Conservation (phyloP, 768 basidiomycete genomes). For the Postia placenta region DNA sequence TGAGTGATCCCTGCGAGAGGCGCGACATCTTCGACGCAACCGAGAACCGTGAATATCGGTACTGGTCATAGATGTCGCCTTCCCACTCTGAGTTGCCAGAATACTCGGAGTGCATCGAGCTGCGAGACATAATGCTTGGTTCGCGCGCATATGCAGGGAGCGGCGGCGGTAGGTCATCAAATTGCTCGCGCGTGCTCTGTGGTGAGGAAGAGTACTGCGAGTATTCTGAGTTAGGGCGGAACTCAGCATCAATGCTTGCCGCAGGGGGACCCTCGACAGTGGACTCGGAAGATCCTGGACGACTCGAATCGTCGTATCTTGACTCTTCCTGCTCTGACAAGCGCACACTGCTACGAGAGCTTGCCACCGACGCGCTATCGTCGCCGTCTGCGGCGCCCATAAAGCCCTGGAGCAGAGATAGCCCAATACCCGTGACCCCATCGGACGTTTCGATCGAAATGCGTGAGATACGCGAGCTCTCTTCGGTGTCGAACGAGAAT, state of each 20-base stretch:
- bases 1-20: conserved; percentile 30
- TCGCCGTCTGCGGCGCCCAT: conserved; percentile 32
- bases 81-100: conserved; percentile 55
- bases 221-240: conserved; percentile 11
- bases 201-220: conserved; percentile 6
- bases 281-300: conserved; percentile 3
- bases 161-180: conserved; percentile 9
- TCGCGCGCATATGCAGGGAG: conserved; percentile 6
- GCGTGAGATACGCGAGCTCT: conserved; percentile 23
- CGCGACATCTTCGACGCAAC: conserved; percentile 36
- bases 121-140: background rate
- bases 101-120: conserved; percentile 15
- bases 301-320: background rate
- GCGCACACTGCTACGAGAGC: conserved; percentile 6
- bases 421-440: conserved; percentile 62
- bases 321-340: conserved; percentile 8
- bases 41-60: conserved; percentile 64
- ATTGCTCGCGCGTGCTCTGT: conserved; percentile 2
- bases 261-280: conserved; percentile 3
- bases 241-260: background rate
- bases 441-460: conserved; percentile 41
- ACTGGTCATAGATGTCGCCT: conserved; percentile 77
- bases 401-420: conserved; percentile 55
- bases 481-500: conserved; percentile 11
- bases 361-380: conserved; percentile 13